Evolutionary conservation across 2,329 filamentous ascomycete species (phyloP).

Genomic region (Curvularia sp.): DNA sequence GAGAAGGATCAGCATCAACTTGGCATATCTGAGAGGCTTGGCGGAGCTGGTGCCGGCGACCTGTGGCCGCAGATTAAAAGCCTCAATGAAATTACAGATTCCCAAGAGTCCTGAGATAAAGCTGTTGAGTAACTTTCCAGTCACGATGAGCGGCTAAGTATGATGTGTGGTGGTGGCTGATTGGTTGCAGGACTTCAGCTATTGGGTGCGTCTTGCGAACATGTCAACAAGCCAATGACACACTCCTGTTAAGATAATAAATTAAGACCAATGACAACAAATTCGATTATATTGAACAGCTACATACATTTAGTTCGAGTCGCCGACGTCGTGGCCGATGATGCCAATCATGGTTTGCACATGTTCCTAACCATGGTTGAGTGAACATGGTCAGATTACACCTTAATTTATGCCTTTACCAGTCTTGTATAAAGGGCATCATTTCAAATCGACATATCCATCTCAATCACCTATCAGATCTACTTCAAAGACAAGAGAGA

Average conservation of each 20-base stretch:
- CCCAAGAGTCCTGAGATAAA: background rate
- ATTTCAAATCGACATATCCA: background rate
- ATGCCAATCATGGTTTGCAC: background rate
- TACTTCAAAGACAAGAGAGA: too few relatives aligned
- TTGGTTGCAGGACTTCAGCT: background rate
- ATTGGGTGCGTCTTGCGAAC: background rate
- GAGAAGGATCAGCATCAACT: background rate
- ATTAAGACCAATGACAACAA: background rate
- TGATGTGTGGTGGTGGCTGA: background rate
- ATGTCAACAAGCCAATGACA: background rate
- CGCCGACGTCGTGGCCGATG: background rate
- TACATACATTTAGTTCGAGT: background rate
- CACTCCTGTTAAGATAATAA: background rate
- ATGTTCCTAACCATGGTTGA: background rate
- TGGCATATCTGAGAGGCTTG: background rate
- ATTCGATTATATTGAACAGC: background rate
- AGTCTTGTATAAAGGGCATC: background rate
- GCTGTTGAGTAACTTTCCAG: background rate
- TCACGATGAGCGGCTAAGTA: background rate
- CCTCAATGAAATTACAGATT: background rate
- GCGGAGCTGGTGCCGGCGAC: background rate
- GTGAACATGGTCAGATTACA: background rate
- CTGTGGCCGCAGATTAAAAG: background rate
- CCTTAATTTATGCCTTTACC: background rate
- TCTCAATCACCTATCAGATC: background rate